phyloP scores from a whole-genome alignment of 345 rosid species.

The Chamaenerion angustifolium region DNA sequence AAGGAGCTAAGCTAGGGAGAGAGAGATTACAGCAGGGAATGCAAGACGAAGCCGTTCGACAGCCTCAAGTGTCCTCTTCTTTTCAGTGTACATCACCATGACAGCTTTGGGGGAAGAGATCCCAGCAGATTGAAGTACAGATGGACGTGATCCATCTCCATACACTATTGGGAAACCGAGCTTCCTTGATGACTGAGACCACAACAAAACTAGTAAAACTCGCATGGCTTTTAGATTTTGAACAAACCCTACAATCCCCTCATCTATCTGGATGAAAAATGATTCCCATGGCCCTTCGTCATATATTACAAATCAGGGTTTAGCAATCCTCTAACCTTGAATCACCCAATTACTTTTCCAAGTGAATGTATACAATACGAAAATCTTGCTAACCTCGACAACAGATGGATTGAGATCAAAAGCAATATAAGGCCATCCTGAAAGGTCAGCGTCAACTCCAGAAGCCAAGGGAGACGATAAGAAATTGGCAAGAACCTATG shows the following conservation, averaged over 20 bases:
- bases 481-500: conserved; percentile 87
- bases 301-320: no score
- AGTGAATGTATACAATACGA: no score
- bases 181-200: conserved; percentile 56
- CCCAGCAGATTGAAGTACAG: conserved; percentile 80
- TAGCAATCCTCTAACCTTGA: no score
- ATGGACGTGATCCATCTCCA: conserved; percentile 86
- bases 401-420: conserved; percentile 89
- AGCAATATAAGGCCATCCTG: conserved; percentile 75
- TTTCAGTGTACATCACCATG: conserved; percentile 81
- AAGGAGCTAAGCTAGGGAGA: no score
- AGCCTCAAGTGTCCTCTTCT: conserved; percentile 65
- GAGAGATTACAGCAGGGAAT: conserved; percentile 43
- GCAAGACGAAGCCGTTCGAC: conserved; percentile 85
- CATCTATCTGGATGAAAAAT: no score
- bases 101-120: conserved; percentile 82
- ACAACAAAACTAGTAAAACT: not conserved
- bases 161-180: conserved; percentile 78
- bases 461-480: conserved; percentile 73
- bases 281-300: no score
- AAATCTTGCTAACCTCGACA: no score
- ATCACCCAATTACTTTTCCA: no score
- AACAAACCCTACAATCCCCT: no score
- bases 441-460: conserved; percentile 38
- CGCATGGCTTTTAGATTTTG: no score